Evolutionary conservation across 192 early-diverging fungal species (phyloP).

Genomic region (Oehlia diaphana): DNA sequence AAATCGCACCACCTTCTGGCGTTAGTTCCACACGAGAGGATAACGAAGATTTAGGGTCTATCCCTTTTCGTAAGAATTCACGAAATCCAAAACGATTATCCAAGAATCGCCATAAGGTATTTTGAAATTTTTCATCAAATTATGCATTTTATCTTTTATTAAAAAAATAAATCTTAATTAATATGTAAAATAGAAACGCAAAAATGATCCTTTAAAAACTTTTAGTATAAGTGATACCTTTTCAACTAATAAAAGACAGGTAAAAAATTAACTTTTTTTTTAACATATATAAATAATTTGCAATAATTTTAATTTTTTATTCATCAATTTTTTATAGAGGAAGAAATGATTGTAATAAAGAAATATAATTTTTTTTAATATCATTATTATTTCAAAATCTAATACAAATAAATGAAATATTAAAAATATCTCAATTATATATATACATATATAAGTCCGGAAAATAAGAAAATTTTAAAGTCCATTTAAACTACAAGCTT

Average conservation of each 20-base stretch:
- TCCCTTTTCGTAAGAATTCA: conserved; percentile 6
- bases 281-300: neutral
- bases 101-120: neutral
- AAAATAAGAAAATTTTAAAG: too few species aligned
- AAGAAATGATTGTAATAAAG: neutral
- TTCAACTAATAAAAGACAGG: conserved; percentile 3
- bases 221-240: neutral
- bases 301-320: neutral
- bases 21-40: neutral
- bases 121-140: too few species aligned
- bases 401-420: too few species aligned
- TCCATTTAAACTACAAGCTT: too few species aligned
- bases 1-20: conserved; percentile 48
- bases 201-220: conserved; percentile 18
- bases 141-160: neutral
- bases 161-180: neutral
- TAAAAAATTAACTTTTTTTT: neutral
- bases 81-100: neutral
- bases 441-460: too few species aligned
- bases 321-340: neutral
- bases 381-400: too few species aligned
- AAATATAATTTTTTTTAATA: neutral
- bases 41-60: neutral
- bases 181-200: conserved; percentile 5
- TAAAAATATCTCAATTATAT: too few species aligned